Evolutionary conservation across 73 alveolate species (phyloP).

Genomic region (Stentor roeselii): DNA sequence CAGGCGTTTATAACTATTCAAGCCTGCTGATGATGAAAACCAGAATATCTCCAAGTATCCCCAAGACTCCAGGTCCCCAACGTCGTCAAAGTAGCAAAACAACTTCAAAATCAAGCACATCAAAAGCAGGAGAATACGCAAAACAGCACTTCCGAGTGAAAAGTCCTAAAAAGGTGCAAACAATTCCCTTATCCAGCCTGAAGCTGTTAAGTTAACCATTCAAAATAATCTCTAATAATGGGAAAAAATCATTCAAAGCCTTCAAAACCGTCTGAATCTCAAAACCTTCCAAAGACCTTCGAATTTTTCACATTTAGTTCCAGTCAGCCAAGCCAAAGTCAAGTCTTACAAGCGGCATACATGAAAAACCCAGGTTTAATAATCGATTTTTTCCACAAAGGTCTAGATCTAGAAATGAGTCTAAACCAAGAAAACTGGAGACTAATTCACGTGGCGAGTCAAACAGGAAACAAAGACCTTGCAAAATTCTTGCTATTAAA

Average conservation of each 20-base stretch:
- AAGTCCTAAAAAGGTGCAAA: too few relatives aligned
- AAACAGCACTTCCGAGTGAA: too few relatives aligned
- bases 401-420: background rate
- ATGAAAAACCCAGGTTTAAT: background rate
- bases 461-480: constrained; percentile 8
- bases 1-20: too few relatives aligned
- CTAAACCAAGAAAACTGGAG: constrained; percentile 7
- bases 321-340: background rate
- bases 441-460: background rate
- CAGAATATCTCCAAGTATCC: background rate
- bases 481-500: background rate
- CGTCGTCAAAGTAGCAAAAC: background rate
- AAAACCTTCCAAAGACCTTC: too few relatives aligned
- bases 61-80: background rate
- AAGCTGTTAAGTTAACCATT: too few relatives aligned
- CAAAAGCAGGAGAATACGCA: too few relatives aligned
- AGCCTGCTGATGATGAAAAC: too few relatives aligned
- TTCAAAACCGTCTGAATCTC: too few relatives aligned
- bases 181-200: too few relatives aligned
- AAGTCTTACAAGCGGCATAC: constrained; percentile 8
- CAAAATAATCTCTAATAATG: too few relatives aligned
- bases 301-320: constrained; percentile 3
- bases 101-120: background rate
- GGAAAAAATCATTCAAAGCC: too few relatives aligned
- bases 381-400: background rate